Conservation (phyloP, 208 protist species). For the Acanthamoeba royreba region DNA sequence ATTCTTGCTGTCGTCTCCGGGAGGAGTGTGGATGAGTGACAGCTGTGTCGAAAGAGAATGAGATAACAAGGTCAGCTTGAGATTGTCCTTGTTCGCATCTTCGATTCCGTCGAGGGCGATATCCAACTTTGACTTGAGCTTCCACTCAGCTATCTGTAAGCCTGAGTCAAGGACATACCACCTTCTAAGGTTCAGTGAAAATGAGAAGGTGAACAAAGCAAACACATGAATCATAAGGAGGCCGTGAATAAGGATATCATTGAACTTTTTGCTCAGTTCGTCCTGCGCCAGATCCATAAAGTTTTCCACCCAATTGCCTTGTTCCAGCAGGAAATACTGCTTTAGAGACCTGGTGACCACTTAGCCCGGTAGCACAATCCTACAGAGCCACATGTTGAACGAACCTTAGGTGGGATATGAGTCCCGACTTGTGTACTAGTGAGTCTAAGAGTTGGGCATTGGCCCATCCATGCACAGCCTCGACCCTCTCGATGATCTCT, state of each 20-base stretch:
- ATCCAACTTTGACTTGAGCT: constrained; percentile 13
- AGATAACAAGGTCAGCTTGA: background rate
- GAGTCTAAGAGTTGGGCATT: background rate
- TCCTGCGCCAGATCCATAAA: constrained; percentile 12
- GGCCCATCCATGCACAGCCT: background rate
- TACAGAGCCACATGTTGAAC: background rate
- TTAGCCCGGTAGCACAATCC: background rate
- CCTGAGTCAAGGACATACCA: background rate
- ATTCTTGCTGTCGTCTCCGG: background rate
- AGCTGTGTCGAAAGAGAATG: background rate
- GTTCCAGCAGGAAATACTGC: constrained; percentile 15
- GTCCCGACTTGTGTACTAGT: background rate
- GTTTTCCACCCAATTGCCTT: background rate
- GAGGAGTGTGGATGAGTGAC: background rate
- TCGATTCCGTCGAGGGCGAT: background rate
- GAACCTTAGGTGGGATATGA: background rate
- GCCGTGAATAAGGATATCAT: background rate
- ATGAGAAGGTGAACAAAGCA: background rate
- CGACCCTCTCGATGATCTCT: background rate
- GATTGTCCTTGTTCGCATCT: background rate
- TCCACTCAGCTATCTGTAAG: background rate
- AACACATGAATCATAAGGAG: background rate
- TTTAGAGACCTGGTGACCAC: background rate
- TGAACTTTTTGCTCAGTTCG: constrained; percentile 6
- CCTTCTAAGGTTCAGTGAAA: background rate